Percentiles rank a stretch among this genome's conserved stretches.
These are phyloP conservation scores for Sarcomyxa edulis DNA, from an alignment of 768 basidiomycete genomes.

Conservation along the genomic window DNA sequence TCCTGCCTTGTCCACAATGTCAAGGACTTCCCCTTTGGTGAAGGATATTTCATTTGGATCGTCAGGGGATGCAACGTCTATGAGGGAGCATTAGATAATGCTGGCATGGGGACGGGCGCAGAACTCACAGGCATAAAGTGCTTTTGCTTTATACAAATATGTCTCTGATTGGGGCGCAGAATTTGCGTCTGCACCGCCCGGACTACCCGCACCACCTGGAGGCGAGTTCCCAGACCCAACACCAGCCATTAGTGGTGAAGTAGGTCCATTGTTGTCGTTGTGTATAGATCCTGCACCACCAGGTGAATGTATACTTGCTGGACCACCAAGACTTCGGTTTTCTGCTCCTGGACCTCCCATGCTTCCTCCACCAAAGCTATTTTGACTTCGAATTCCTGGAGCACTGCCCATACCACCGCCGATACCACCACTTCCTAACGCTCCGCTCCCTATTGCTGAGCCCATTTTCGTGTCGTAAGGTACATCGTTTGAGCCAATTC, in stretches of 20 bases:
- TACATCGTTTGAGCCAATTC: slow-evolving; percentile 59
- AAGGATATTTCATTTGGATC: slow-evolving; percentile 98
- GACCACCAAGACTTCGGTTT: too few species aligned
- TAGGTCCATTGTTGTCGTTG: slow-evolving; percentile 29
- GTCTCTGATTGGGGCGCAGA: slow-evolving; percentile 33
- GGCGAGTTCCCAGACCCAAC: slow-evolving; percentile 36
- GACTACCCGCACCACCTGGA: slow-evolving; percentile 1
- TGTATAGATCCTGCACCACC: slow-evolving; percentile 36
- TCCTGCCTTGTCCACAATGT: slow-evolving; percentile 11
- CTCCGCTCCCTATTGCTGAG: slow-evolving; percentile 37
- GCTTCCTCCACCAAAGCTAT: slow-evolving; percentile 43
- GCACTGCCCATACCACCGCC: slow-evolving; percentile 46
- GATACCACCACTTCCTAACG: slow-evolving; percentile 46
- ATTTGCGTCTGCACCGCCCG: slow-evolving; percentile 13
- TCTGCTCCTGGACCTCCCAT: slow-evolving; percentile 46
- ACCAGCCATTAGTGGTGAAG: slow-evolving; percentile 69
- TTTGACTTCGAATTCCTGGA: slow-evolving; percentile 30
- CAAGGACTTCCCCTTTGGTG: slow-evolving; percentile 39
- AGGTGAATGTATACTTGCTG: too few species aligned
- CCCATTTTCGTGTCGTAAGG: slow-evolving; percentile 65
- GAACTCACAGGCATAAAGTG: slow-evolving; percentile 80
- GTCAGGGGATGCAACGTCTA: slow-evolving; percentile 90
- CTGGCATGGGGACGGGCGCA: slow-evolving; percentile 8
- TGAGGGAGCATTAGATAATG: slow-evolving; percentile 15
- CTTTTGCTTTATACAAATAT: slow-evolving; percentile 77